Percentiles rank a stretch among this genome's conserved stretches.
Conservation (phyloP, 768 basidiomycete genomes). For the Trametes cubensis region DNA sequence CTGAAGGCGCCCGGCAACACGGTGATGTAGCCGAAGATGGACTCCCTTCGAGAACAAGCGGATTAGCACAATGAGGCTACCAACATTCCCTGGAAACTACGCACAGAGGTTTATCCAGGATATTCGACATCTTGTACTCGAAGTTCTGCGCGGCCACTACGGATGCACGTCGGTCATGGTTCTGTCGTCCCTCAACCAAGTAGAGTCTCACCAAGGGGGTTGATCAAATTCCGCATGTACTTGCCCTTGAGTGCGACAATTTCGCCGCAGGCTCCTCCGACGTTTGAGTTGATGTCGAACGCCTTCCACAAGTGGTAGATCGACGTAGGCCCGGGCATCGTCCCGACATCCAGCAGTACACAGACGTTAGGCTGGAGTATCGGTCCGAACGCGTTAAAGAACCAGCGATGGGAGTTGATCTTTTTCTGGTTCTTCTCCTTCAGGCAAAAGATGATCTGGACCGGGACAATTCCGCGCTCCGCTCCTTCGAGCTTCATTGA, state of each 20-base stretch:
- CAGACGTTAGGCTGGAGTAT: slow-evolving; percentile 91
- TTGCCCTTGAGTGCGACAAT: slow-evolving; percentile 91
- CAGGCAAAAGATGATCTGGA: slow-evolving; percentile 90
- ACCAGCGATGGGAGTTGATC: slow-evolving; percentile 94
- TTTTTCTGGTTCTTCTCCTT: slow-evolving; percentile 96
- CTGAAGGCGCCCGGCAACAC: slow-evolving; percentile 93
- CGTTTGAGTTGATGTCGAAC: slow-evolving; percentile 89
- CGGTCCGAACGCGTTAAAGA: slow-evolving; percentile 88
- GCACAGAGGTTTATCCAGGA: slow-evolving; percentile 84
- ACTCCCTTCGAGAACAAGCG: slow-evolving; percentile 50
- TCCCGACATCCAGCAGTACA: slow-evolving; percentile 86
- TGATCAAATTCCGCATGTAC: slow-evolving; percentile 75
- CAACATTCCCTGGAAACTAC: slow-evolving; percentile 21
- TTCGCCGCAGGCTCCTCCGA: slow-evolving; percentile 94
- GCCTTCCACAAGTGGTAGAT: slow-evolving; percentile 96
- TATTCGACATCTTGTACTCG: slow-evolving; percentile 94
- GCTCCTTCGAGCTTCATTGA: slow-evolving; percentile 80
- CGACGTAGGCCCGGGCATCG: slow-evolving; percentile 82
- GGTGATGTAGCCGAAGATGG: slow-evolving; percentile 91
- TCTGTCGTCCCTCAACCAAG: not conserved
- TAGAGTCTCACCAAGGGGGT: slow-evolving; percentile 55
- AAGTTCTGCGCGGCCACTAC: slow-evolving; percentile 91
- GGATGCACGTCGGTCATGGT: not conserved
- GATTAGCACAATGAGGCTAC: not conserved
- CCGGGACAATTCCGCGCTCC: slow-evolving; percentile 80